A percentile compares a stretch with the other conserved stretches of the same genome.
Evolutionary conservation across 495 filamentous ascomycete genomes (phyloP).

Genomic region (Aspergillus carlsbadensis): DNA sequence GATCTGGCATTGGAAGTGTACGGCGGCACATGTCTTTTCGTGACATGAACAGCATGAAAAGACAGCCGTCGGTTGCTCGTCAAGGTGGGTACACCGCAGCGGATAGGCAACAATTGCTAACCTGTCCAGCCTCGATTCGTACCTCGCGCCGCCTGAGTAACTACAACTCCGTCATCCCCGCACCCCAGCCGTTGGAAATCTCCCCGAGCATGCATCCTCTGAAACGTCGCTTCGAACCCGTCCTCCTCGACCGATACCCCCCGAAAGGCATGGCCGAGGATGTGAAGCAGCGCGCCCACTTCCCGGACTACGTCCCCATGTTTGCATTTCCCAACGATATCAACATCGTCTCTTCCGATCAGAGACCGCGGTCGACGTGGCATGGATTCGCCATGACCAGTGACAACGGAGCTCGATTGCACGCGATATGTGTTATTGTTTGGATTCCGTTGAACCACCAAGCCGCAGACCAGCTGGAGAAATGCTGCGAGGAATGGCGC

Average conservation of each 20-base stretch:
- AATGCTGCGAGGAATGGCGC: slow-evolving; percentile 90
- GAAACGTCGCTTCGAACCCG: slow-evolving; percentile 90
- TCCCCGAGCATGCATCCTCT: slow-evolving; percentile 95
- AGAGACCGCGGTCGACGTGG: slow-evolving; percentile 91
- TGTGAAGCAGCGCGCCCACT: slow-evolving; percentile 73
- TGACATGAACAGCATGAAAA: slow-evolving; percentile 93
- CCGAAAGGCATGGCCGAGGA: slow-evolving; percentile 81
- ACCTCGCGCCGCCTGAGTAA: slow-evolving; percentile 89
- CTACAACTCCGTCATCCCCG: slow-evolving; percentile 97
- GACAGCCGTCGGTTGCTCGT: slow-evolving; percentile 75
- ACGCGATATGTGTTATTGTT: slow-evolving; percentile 87
- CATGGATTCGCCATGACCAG: slow-evolving; percentile 98
- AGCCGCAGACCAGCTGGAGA: slow-evolving; percentile 85
- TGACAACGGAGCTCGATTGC: slow-evolving; percentile 84
- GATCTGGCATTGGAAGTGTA: slow-evolving; percentile 70
- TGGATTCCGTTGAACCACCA: slow-evolving; percentile 85
- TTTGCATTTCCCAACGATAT: slow-evolving; percentile 99
- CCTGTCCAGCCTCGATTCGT: slow-evolving; percentile 59
- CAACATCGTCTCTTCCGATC: slow-evolving; percentile 91
- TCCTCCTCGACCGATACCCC: slow-evolving; percentile 90
- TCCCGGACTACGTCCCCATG: slow-evolving; percentile 98
- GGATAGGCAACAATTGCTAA: not conserved
- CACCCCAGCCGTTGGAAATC: slow-evolving; percentile 82
- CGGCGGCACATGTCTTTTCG: slow-evolving; percentile 82
- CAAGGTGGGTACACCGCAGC: slow-evolving; percentile 57